Percentiles rank a stretch among this genome's conserved stretches.
Conservation (phyloP, 805 yeast species). For the Lachancea dasiensis region DNA sequence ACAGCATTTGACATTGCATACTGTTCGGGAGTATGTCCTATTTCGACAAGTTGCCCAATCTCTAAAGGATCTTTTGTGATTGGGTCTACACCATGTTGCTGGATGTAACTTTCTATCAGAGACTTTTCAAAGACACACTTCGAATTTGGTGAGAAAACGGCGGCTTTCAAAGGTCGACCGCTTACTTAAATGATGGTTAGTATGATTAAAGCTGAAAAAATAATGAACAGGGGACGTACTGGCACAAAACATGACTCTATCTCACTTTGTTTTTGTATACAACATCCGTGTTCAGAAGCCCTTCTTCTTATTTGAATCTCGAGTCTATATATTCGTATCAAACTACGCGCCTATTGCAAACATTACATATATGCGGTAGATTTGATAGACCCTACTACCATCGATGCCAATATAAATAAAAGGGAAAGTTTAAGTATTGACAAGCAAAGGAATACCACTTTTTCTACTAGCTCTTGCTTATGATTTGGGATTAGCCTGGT, state of each 20-base stretch:
- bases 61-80: constrained; percentile 56
- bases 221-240: constrained; percentile 9
- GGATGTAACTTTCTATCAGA: constrained; percentile 55
- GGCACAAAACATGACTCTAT: constrained; percentile 27
- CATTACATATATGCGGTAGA: not conserved
- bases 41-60: constrained; percentile 49
- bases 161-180: constrained; percentile 61
- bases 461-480: too few relatives aligned
- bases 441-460: too few relatives aligned
- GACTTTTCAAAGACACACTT: constrained; percentile 63
- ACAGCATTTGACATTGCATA: constrained; percentile 21
- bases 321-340: too few relatives aligned
- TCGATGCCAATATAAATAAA: too few relatives aligned
- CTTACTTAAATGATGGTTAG: constrained; percentile 38
- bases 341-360: too few relatives aligned
- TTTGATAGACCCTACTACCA: not conserved
- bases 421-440: too few relatives aligned
- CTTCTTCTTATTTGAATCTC: too few relatives aligned
- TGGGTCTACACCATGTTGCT: constrained; percentile 70
- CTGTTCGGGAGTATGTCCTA: constrained; percentile 32
- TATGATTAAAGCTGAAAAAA: not conserved
- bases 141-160: constrained; percentile 72
- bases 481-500: not conserved
- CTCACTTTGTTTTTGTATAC: not conserved
- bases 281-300: too few relatives aligned